Evolutionary conservation across 2,329 filamentous ascomycete species (phyloP), one percentile per base, ranked within the genome.

Genomic region (Penicillium sp.): DNA sequence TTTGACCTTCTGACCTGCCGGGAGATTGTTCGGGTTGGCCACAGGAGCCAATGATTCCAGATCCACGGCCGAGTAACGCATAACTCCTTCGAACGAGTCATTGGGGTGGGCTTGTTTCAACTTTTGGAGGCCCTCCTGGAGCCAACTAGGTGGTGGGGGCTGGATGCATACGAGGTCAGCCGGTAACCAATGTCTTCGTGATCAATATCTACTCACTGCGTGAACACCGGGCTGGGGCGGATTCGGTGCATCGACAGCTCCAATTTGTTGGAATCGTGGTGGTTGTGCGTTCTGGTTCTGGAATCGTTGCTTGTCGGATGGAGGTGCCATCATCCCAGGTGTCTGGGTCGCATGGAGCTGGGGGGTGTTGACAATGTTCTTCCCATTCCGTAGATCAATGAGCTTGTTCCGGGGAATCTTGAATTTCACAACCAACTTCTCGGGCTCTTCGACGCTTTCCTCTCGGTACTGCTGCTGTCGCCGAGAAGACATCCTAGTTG

Each of bases 71-170:
- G 85, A 90, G 73, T 95, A 92, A 54, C 91, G 90, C 94, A 99
- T 99, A 18, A 88, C 83, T 47, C 86, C 88, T 72, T 96, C 91
- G 69, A 97, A 97, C 24, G 83, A 82, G 70, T 97, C 91, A 62
- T 87, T 83, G 3, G 89, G 87, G 66, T 96, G 93, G 15, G 74
- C 74, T 53, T 80, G 78, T 60, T 85, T 85, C 50, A 97, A 83
- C 20, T 85, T 80, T 52, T 83, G 78, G n/a, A 97, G 83, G 46
- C 90, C 88, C 30, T 81, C 75, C 51, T 81, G 78, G 49, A 99
- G 88, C 94, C 94, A 97, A 50, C 84, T 79, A n/a, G 93, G 92
- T 15, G 91, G 86, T 7, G 89, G 85, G 52, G 91, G 90, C 91
- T 96, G 61, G 26, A 53, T 65, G 29, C 40, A 55, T 51, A 54